These are phyloP conservation scores for Urochloa ruziziensis DNA, from an alignment of 176 grass and related monocot genomes.

Conservation along the genomic window DNA sequence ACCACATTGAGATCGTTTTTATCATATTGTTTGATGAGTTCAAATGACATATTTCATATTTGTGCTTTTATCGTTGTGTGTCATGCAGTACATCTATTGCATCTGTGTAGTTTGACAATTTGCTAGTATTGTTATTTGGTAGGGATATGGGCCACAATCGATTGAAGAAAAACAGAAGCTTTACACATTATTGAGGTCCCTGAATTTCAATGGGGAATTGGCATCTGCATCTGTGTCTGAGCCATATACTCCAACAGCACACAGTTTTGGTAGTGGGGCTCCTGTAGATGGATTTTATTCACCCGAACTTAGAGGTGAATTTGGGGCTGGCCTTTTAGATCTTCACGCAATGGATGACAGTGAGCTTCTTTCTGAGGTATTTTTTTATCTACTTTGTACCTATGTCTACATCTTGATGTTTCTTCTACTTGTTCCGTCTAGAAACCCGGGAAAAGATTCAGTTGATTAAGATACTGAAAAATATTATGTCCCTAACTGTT, in stretches of 20 bases:
- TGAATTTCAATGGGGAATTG: slow-evolving; percentile 86
- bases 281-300: slow-evolving; percentile 84
- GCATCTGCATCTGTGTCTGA: slow-evolving; percentile 53
- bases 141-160: slow-evolving; percentile 94
- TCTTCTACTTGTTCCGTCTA: neutral
- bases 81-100: neutral
- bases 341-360: slow-evolving; percentile 97
- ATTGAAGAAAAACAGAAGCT: slow-evolving; percentile 97
- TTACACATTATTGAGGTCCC: slow-evolving; percentile 72
- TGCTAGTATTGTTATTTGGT: slow-evolving; percentile 29
- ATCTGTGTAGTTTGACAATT: neutral
- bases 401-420: neutral
- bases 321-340: slow-evolving; percentile 96
- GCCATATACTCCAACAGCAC: slow-evolving; percentile 57
- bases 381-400: neutral
- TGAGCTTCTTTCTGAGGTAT: slow-evolving; percentile 92
- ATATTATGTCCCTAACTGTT: slow-evolving; percentile 20
- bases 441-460: slow-evolving; percentile 27
- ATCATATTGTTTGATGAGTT: neutral
- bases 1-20: neutral
- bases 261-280: slow-evolving; percentile 52
- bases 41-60: neutral
- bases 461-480: slow-evolving; percentile 10
- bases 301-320: slow-evolving; percentile 92
- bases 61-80: neutral